Conservation (phyloP, 2,329 filamentous ascomycete species). For the Microsporum audouinii region DNA sequence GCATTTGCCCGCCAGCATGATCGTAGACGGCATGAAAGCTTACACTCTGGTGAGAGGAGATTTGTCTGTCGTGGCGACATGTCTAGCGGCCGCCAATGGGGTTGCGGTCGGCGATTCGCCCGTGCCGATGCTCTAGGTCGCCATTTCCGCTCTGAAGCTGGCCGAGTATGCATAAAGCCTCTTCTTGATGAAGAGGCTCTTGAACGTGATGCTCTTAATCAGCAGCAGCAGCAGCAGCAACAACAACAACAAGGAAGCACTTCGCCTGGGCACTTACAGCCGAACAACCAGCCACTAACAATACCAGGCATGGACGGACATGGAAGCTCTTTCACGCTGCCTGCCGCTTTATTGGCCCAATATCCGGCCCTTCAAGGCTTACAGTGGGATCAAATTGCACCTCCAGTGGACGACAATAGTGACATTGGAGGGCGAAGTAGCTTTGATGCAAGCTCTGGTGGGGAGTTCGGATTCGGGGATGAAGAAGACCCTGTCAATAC, state of each 20-base stretch:
- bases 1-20: slow-evolving; percentile 96
- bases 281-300: slow-evolving; percentile 45
- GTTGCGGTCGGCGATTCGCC: slow-evolving; percentile 84
- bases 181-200: slow-evolving; percentile 85
- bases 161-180: slow-evolving; percentile 93
- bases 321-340: slow-evolving; percentile 57
- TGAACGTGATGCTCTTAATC: slow-evolving; percentile 64
- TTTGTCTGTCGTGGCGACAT: slow-evolving; percentile 92
- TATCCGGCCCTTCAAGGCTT: slow-evolving; percentile 87
- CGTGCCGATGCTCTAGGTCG: slow-evolving; percentile 87
- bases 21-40: slow-evolving; percentile 87
- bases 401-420: slow-evolving; percentile 45
- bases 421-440: slow-evolving; percentile 52
- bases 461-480: slow-evolving; percentile 32
- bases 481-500: slow-evolving; percentile 32
- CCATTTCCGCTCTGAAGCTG: slow-evolving; percentile 92
- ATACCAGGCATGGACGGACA: slow-evolving; percentile 50
- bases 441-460: slow-evolving; percentile 35
- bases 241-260: slow-evolving; percentile 38
- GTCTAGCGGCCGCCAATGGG: slow-evolving; percentile 74
- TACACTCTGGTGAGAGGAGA: slow-evolving; percentile 96
- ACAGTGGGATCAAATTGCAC: slow-evolving; percentile 68
- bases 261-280: slow-evolving; percentile 47
- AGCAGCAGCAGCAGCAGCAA: slow-evolving; percentile 59
- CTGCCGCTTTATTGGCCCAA: slow-evolving; percentile 75